A percentile compares a stretch with the other conserved stretches of the same genome.
These are phyloP conservation scores for Aureobasidium musti DNA, from an alignment of 2,329 filamentous ascomycete species.

Conservation along the genomic window DNA sequence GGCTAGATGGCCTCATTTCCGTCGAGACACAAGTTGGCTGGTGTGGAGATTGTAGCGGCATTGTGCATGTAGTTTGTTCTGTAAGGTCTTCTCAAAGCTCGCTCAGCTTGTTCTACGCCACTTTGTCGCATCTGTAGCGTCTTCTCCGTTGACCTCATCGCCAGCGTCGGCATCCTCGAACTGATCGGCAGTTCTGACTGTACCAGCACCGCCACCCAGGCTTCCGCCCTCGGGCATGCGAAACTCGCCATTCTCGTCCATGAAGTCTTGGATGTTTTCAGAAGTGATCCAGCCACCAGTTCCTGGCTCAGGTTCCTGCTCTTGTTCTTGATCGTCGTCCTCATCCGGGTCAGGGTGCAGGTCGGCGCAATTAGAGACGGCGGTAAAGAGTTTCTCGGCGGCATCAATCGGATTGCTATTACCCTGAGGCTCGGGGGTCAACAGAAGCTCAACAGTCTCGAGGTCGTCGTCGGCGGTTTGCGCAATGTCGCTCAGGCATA, in stretches of 20 bases:
- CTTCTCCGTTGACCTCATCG: constrained; percentile 38
- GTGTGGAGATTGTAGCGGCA: neutral
- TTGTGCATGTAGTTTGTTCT: neutral
- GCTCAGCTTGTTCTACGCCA: constrained; percentile 55
- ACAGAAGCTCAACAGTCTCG: constrained; percentile 66
- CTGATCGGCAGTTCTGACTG: constrained; percentile 47
- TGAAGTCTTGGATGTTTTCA: constrained; percentile 83
- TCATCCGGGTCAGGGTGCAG: constrained; percentile 69
- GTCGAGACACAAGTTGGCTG: neutral
- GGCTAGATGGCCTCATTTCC: neutral
- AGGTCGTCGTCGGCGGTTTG: constrained; percentile 63
- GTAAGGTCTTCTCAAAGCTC: no score
- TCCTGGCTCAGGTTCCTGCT: constrained; percentile 64
- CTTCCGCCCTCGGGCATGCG: constrained; percentile 63
- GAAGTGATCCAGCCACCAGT: constrained; percentile 86
- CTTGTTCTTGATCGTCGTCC: constrained; percentile 58
- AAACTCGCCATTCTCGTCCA: constrained; percentile 80
- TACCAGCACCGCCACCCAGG: constrained; percentile 39
- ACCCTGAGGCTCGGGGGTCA: constrained; percentile 54
- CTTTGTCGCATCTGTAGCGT: constrained; percentile 47
- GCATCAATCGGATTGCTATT: constrained; percentile 35
- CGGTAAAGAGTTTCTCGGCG: constrained; percentile 62
- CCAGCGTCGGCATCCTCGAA: constrained; percentile 47
- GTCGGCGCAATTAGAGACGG: constrained; percentile 73
- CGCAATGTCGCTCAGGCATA: constrained; percentile 62